Evolutionary conservation across 176 grass and related monocot species (phyloP), one percentile per base, ranked within the genome.

Genomic region (Ensete glaucum): DNA sequence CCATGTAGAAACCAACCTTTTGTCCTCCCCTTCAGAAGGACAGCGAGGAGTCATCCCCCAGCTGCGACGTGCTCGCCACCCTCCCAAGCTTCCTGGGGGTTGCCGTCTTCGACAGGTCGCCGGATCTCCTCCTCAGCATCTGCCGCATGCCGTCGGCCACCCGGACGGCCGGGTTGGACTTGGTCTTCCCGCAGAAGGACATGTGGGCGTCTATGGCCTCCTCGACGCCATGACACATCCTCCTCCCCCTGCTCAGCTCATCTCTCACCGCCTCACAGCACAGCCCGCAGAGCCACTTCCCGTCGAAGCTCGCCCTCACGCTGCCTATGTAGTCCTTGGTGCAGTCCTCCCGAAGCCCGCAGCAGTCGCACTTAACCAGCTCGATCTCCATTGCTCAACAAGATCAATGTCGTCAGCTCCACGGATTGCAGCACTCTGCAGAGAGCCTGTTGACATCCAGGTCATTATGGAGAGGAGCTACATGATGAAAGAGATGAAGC

Each of bases 81-180:
- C 65, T 68, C 65, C 65, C 65, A 13, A 16, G 16, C 27, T 16
- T 68, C 65, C 5, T 68, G 24, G 65, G 68, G 2, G 68, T 22
- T 48, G 60, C 50, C 76, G 83, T 58, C 9, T 19, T 74, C 19
- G 83, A 62, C 59, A 62, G 15, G 71, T 76, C 84, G 54, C 82
- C 62, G 1, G 80, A 84, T 15, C 85, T 87, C 21, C 79, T 85
- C 74, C 90, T 81, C 63, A 93, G 86, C 83, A 93, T 83, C 64
- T 93, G 86, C 26, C 90, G 69, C 94, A 97, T 97, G 74, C 90
- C 94, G 24, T 93, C 84, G 27, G 90, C 85, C 56, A 97, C 88
- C 71, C 81, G 83, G 9, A 78, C 82, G 0, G 94, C 90, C 0
- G 85, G 94, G 15, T 87, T 89, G 1, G 60, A 71, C 55, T 69